Percentiles rank a stretch among this genome's conserved stretches.
Evolutionary conservation across 306 rosid species (phyloP).

Genomic region (Ormosia emarginata): DNA sequence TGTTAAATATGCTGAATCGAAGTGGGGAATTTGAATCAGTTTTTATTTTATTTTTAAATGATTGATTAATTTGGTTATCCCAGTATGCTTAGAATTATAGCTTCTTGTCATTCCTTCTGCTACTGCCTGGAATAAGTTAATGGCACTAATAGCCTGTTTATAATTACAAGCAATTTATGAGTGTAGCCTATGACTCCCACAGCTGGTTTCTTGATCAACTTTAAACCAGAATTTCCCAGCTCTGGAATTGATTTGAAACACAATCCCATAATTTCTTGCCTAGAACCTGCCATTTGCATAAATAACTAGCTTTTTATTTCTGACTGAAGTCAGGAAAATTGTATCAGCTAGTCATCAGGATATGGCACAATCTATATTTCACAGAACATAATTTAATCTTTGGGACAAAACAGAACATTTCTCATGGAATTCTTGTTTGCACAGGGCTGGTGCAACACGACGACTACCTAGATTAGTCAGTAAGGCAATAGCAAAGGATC

Average conservation of each 20-base stretch:
- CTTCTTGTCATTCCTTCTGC: background rate
- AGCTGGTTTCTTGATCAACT: background rate
- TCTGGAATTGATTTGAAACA: background rate
- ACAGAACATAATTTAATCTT: background rate
- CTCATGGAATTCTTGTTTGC: slow-evolving; percentile 4
- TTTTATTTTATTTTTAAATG: too few species aligned
- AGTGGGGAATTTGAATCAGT: background rate
- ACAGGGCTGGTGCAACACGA: slow-evolving; percentile 71
- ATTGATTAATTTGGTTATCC: background rate
- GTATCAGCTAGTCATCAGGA: background rate
- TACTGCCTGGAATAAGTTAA: background rate
- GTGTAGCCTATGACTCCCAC: background rate
- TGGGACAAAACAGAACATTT: background rate
- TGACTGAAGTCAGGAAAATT: background rate
- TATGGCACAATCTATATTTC: background rate
- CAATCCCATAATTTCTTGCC: background rate
- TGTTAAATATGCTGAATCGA: background rate
- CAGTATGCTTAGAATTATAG: background rate
- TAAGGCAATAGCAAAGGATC: slow-evolving; percentile 59
- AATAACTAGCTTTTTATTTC: background rate
- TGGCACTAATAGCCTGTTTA: background rate
- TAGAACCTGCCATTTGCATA: background rate
- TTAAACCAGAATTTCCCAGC: background rate
- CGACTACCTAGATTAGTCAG: slow-evolving; percentile 64
- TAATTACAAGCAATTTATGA: slow-evolving; percentile 13